phyloP scores from a whole-genome alignment of 768 basidiomycete genomes.

The Amanita exitialis region DNA sequence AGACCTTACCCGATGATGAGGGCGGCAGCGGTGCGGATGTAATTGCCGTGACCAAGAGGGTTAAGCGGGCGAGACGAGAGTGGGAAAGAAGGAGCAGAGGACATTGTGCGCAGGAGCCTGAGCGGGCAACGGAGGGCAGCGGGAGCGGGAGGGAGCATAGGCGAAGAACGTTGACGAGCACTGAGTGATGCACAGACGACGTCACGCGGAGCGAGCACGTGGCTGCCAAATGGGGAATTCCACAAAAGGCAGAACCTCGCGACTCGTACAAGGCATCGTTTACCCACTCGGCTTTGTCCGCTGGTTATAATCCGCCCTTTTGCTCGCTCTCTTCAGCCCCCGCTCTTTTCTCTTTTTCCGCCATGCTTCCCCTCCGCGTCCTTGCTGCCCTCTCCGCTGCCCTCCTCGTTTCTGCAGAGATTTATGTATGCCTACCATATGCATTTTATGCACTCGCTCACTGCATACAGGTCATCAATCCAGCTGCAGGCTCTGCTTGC shows the following conservation, averaged over 20 bases:
- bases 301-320: background rate
- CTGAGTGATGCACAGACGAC: background rate
- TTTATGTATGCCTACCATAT: slow-evolving; percentile 1
- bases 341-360: background rate
- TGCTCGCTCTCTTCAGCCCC: background rate
- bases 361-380: background rate
- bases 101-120: background rate
- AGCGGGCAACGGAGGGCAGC: background rate
- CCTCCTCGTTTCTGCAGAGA: background rate
- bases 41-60: slow-evolving; percentile 57
- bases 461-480: background rate
- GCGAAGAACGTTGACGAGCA: background rate
- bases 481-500: background rate
- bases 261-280: slow-evolving; percentile 1
- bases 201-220: background rate
- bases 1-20: slow-evolving; percentile 61
- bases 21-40: slow-evolving; percentile 66
- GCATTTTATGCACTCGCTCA: background rate
- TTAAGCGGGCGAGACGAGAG: slow-evolving; percentile 52
- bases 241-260: background rate
- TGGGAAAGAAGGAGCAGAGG: slow-evolving; percentile 23
- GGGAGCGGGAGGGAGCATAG: background rate
- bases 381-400: background rate
- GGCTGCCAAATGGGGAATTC: background rate
- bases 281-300: background rate